A percentile compares a stretch with the other conserved stretches of the same genome.
phyloP scores from a whole-genome alignment of 139 green algal species.

The Edaphochlamys debaryana region DNA sequence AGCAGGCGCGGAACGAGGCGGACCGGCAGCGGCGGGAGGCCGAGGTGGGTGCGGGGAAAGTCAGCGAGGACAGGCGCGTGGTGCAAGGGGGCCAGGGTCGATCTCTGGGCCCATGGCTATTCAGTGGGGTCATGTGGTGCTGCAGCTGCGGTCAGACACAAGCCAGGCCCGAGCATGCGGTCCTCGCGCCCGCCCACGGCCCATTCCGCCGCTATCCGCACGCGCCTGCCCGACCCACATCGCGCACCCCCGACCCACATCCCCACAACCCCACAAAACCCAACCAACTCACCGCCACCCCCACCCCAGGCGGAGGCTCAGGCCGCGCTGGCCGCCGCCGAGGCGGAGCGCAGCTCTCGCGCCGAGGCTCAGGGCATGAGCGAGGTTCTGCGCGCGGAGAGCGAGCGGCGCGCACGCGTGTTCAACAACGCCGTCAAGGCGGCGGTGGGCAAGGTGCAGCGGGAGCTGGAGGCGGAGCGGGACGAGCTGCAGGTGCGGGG shows the following conservation, averaged over 20 bases:
- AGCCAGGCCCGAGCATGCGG: no score
- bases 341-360: constrained; percentile 54
- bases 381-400: constrained; percentile 53
- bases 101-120: no score
- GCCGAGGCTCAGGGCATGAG: constrained; percentile 57
- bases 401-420: constrained; percentile 59
- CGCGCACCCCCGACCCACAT: no score
- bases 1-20: constrained; percentile 44
- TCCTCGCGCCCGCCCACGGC: neutral
- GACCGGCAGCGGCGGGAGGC: constrained; percentile 53
- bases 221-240: no score
- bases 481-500: constrained; percentile 62
- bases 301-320: constrained; percentile 58
- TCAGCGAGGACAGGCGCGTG: no score
- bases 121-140: neutral
- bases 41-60: no score
- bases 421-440: constrained; percentile 70
- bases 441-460: constrained; percentile 56
- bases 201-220: no score
- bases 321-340: constrained; percentile 53
- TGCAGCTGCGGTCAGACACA: no score
- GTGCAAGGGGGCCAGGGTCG: neutral
- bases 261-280: no score
- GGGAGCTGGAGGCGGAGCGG: constrained; percentile 60
- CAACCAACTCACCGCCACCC: no score